Evolutionary conservation across 768 basidiomycete genomes (phyloP), one percentile per base, ranked within the genome.

Genomic region (Naganishia kalamii): DNA sequence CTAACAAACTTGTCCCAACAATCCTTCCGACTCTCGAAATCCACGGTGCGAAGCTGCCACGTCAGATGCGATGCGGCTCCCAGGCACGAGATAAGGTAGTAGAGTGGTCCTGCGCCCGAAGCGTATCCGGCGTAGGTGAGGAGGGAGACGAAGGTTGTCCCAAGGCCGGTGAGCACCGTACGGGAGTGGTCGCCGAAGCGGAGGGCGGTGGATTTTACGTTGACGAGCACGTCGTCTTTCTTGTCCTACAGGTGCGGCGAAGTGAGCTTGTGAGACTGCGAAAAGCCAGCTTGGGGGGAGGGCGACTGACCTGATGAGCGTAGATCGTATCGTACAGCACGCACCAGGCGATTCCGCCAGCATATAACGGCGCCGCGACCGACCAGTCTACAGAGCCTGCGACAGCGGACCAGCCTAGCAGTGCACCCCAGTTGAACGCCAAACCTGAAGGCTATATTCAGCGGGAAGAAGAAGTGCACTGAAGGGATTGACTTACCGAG

Each of bases 301-400:
- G 29, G 29, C 15, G 25, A 68, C 79, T 32, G 67, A 89, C 91
- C 81, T 97, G 94, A 77, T 99, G 96, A 2, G 96, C 96, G 72
- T 98, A 98, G 70, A 98, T 92, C 52, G 88, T 94, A 71, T 99
- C 96, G 74, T 98, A 99, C 1, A 96, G 89, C 47, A 99, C 83
- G 52, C 93, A 93, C 92, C 93, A 98, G 71, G 86, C 85, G 29
- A 92, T 80, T 25, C 90, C 89, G 8, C 93, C 91, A 1, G 87
- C 86, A 73, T 97, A 98, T 13, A 99, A 83, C 2, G 96, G 91
- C 10, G 89, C 78, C 46, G 88, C 90, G 44, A 93, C 84, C 12
- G 75, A 75, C 92, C 91, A 94, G 73, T 94, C 81, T 2, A 87
- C 86, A 1, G 82, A 71, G 1, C 90, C 91, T 0, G 88, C 85